Percentiles rank a stretch among this genome's conserved stretches.
Evolutionary conservation across 805 yeast genomes (phyloP).

Genomic region (Lipomyces lipofer): DNA sequence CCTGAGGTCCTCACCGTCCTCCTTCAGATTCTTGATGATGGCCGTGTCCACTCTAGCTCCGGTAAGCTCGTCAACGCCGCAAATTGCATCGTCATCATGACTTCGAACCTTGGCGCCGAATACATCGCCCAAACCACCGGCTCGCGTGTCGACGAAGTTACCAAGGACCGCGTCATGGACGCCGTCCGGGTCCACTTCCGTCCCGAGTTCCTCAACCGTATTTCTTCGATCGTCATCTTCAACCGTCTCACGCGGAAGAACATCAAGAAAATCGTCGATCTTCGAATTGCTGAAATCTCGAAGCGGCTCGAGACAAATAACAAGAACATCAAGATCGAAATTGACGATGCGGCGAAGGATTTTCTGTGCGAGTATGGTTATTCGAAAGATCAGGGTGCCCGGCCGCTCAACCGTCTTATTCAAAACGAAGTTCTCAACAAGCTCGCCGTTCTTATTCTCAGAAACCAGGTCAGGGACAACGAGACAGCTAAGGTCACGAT

Average conservation of each 20-base stretch:
- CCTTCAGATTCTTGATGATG: slow-evolving; percentile 92
- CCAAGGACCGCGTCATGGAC: slow-evolving; percentile 77
- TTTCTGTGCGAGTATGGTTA: slow-evolving; percentile 85
- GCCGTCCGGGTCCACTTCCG: slow-evolving; percentile 88
- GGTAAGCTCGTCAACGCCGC: slow-evolving; percentile 94
- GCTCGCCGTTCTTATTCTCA: slow-evolving; percentile 83
- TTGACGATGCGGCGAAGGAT: slow-evolving; percentile 75
- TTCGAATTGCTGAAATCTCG: slow-evolving; percentile 82
- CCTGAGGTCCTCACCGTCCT: slow-evolving; percentile 94
- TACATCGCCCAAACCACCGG: slow-evolving; percentile 68
- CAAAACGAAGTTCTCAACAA: slow-evolving; percentile 84
- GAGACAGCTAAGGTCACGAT: slow-evolving; percentile 72
- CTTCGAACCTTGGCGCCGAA: slow-evolving; percentile 96
- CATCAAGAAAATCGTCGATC: slow-evolving; percentile 84
- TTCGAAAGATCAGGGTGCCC: slow-evolving; percentile 91
- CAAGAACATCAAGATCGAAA: slow-evolving; percentile 67
- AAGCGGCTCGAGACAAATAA: slow-evolving; percentile 82
- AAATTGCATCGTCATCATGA: slow-evolving; percentile 90
- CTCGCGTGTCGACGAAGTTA: slow-evolving; percentile 58
- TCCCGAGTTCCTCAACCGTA: slow-evolving; percentile 96
- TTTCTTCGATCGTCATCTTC: slow-evolving; percentile 88
- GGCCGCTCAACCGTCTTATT: slow-evolving; percentile 86
- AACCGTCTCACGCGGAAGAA: slow-evolving; percentile 90
- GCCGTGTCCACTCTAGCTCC: slow-evolving; percentile 89
- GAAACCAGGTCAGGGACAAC: slow-evolving; percentile 84